Evolutionary conservation across 352 stramenopile species (phyloP).

Genomic region (Globisporangium nagaii): DNA sequence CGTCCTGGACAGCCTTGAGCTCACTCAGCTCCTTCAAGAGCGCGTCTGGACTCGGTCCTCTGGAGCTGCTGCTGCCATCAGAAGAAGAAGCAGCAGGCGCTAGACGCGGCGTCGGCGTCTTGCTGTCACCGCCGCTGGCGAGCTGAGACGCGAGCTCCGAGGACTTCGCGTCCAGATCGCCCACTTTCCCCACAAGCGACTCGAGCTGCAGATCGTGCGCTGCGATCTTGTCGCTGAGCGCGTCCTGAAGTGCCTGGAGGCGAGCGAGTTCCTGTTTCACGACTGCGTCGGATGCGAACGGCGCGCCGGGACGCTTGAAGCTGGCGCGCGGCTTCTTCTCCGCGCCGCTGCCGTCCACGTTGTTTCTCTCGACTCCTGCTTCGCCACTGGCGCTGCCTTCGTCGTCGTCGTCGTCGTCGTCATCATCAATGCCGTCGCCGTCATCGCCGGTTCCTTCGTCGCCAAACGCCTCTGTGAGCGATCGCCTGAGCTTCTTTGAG

Average conservation of each 20-base stretch:
- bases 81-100: constrained; percentile 1
- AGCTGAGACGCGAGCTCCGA: constrained; percentile 4
- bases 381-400: background rate
- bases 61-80: constrained; percentile 3
- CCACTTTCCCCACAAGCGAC: constrained; percentile 23
- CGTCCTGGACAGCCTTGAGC: constrained; percentile 33
- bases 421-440: constrained; percentile 14
- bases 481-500: constrained; percentile 35
- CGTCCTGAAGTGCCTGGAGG: constrained; percentile 32
- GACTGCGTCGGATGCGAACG: constrained; percentile 34
- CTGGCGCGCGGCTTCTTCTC: background rate
- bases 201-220: constrained; percentile 35
- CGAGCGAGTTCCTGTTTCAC: constrained; percentile 38
- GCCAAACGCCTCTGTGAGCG: constrained; percentile 36
- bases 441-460: constrained; percentile 24
- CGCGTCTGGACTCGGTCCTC: background rate
- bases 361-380: background rate
- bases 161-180: constrained; percentile 21
- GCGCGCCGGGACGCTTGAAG: constrained; percentile 19
- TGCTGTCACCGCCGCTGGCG: background rate
- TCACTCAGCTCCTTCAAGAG: constrained; percentile 52
- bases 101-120: background rate
- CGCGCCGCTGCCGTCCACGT: background rate
- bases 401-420: constrained; percentile 18
- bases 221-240: constrained; percentile 25